Base-by-base conservation (phyloP, 345 rosid genomes). In the Aquilaria malaccensis region DNA sequence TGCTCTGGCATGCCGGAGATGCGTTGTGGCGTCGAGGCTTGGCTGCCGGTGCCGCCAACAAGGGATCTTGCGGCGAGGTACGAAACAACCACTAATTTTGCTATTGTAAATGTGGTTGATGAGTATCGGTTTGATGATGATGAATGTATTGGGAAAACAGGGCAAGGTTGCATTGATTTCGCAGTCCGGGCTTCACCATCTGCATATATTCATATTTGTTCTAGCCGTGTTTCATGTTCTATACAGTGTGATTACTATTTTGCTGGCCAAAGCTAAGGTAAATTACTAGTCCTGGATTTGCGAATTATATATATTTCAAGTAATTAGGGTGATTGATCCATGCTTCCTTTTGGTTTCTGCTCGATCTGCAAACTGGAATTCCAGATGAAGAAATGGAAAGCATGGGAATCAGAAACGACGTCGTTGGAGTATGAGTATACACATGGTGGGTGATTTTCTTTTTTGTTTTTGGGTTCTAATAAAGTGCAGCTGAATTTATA, bases 351-450 rank as follows among this genome's bases (percentile, higher is more conserved):
- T 2, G 43, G 22, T 22, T 10, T 59, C n/a, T 37, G 43, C 5
- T 3, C 3, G 7, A 3, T 37, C 3, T 0, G 7, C 43, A 13
- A 45, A 53, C 30, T 60, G 37, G 61, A 30, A 45, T 22, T 22
- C 22, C 75, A 85, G 91, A 74, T 74, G 82, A 81, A 74, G 54
- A 75, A 71, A 37, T 85, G 88, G 91, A 77, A 85, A 71, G 61
- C 70, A 1, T 85, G 91, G 88, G 91, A 85, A 74, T 67, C 62
- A n/a, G 72, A 50, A 67, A 79, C 72, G 7, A 67, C 69, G 13
- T 58, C 71, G 33, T n/a, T 66, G 30, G 83, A 73, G 32, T 76
- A 80, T 50, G 75, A 74, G 9, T 73, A 68, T 66, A 62, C 75
- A 60, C 76, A 79, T 13, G 88, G 91, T 79, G 74, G 14, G 45